Conservation (phyloP, 495 filamentous ascomycete genomes). For the Astrothelium macrocarpum region DNA sequence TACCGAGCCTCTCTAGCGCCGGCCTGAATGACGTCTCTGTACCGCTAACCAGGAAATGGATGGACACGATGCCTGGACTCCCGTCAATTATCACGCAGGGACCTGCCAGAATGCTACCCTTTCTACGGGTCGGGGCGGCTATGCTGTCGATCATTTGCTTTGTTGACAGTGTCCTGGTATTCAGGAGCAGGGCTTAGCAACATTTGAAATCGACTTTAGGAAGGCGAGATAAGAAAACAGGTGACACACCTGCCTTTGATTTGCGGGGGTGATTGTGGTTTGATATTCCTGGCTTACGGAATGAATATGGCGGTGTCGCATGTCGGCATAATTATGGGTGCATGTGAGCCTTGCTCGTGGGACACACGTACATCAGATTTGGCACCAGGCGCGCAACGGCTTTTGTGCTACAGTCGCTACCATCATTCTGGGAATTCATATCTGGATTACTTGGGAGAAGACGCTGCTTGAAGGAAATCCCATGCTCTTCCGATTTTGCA, state of each 20-base stretch:
- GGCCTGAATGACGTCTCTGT: background rate
- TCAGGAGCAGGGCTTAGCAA: background rate
- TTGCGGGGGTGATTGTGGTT: background rate
- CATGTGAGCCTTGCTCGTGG: background rate
- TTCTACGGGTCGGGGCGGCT: background rate
- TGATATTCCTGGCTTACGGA: background rate
- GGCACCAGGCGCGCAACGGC: background rate
- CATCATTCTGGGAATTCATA: background rate
- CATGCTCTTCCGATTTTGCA: background rate
- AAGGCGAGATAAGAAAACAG: background rate
- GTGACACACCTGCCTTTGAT: background rate
- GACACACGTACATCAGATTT: background rate
- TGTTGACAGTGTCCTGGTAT: background rate
- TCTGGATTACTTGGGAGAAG: background rate
- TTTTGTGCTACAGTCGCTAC: background rate
- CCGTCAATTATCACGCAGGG: background rate
- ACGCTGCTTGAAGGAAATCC: too few species aligned
- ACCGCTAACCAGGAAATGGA: background rate
- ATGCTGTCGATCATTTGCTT: background rate
- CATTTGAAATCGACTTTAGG: background rate
- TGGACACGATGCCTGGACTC: background rate
- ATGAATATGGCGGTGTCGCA: background rate
- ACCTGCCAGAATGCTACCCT: background rate
- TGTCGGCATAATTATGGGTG: background rate
- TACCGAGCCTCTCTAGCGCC: background rate